Conservation (phyloP, 495 filamentous ascomycete genomes). For the Neurospora sp. region DNA sequence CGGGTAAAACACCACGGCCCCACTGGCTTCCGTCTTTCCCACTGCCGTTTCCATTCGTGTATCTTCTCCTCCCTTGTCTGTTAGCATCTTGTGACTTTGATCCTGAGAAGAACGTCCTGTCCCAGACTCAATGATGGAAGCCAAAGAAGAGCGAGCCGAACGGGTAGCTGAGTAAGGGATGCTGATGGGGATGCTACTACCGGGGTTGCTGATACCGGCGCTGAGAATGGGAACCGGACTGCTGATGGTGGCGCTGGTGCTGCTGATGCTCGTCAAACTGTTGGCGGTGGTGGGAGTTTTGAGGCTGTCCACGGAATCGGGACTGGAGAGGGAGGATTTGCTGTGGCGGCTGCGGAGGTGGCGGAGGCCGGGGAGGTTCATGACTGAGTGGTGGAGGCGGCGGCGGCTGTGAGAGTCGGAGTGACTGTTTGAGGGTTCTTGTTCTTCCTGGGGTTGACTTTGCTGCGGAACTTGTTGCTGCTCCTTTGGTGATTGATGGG, state of each 20-base stretch:
- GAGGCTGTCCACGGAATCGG: background rate
- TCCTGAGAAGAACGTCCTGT: background rate
- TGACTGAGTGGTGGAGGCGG: background rate
- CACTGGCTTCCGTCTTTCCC: background rate
- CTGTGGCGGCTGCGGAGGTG: background rate
- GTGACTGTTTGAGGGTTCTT: background rate
- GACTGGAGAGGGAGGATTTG: background rate
- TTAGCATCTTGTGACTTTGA: background rate
- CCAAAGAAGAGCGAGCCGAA: background rate
- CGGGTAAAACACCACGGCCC: background rate
- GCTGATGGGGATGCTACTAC: background rate
- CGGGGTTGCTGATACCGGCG: background rate
- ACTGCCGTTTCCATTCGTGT: background rate
- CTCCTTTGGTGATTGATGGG: background rate
- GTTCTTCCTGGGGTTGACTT: background rate
- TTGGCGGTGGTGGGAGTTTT: background rate
- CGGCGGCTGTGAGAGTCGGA: background rate
- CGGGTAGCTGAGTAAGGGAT: background rate
- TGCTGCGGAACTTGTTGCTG: background rate
- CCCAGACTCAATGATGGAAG: background rate
- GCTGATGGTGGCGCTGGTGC: background rate
- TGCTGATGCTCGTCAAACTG: background rate
- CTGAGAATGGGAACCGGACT: background rate
- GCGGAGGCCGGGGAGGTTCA: background rate
- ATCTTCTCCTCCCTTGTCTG: background rate